These are phyloP conservation scores for Rasamsonia emersonii DNA, from an alignment of 2,329 filamentous ascomycete species.

Conservation along the genomic window DNA sequence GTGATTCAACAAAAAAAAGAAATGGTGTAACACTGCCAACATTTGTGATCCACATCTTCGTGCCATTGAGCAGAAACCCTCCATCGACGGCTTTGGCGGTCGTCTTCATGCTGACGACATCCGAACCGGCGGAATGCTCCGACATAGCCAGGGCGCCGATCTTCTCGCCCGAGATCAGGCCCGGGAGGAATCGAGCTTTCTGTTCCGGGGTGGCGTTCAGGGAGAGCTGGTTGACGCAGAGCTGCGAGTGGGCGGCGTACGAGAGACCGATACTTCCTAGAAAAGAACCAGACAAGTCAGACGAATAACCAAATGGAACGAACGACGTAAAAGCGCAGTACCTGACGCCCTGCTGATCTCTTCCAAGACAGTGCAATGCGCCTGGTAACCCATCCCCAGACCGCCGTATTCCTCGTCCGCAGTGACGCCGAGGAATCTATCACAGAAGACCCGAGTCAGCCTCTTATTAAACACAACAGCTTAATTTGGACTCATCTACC, in stretches of 20 bases:
- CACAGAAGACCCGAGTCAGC: neutral
- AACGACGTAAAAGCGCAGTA: slow-evolving; percentile 17
- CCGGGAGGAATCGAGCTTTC: slow-evolving; percentile 72
- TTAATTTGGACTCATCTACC: too few species aligned
- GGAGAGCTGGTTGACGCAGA: slow-evolving; percentile 94
- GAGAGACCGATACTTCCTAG: slow-evolving; percentile 56
- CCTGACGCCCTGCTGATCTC: slow-evolving; percentile 82
- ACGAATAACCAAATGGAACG: neutral
- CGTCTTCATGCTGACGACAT: slow-evolving; percentile 94
- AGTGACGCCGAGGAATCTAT: slow-evolving; percentile 79
- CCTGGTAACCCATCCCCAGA: slow-evolving; percentile 87
- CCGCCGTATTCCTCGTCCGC: slow-evolving; percentile 89
- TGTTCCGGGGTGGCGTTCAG: slow-evolving; percentile 75
- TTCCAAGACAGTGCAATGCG: slow-evolving; percentile 91
- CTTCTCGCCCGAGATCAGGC: slow-evolving; percentile 67
- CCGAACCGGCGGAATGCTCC: slow-evolving; percentile 80
- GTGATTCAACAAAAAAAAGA: too few species aligned
- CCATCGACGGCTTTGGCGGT: slow-evolving; percentile 72
- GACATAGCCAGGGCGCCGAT: slow-evolving; percentile 92
- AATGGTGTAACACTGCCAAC: too few species aligned
- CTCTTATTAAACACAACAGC: too few species aligned
- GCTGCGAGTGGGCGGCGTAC: slow-evolving; percentile 90
- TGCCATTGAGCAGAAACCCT: slow-evolving; percentile 76
- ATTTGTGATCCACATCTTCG: slow-evolving; percentile 99
- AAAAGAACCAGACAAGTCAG: neutral